Evolutionary conservation across 192 early-diverging fungal genomes (phyloP).

Genomic region (Piromyces sp.): DNA sequence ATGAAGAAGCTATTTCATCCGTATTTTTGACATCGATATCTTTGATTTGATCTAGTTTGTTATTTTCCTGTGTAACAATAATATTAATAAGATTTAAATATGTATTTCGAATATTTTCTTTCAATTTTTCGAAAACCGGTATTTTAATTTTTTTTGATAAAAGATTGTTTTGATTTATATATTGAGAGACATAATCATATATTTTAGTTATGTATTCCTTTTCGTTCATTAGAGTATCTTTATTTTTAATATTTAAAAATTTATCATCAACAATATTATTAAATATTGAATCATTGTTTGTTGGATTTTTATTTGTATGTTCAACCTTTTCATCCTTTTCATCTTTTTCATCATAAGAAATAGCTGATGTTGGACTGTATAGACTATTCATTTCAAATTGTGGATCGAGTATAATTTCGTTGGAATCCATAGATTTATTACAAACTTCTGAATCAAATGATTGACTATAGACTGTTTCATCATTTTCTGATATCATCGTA

Average conservation of each 20-base stretch:
- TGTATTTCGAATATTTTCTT: not conserved
- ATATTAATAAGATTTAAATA: not conserved
- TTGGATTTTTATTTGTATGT: not conserved
- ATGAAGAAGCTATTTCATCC: not conserved
- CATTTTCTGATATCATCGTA: not conserved
- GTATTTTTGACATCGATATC: not conserved
- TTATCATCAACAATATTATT: not conserved
- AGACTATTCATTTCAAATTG: not conserved
- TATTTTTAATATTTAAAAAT: not conserved
- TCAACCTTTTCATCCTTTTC: not conserved
- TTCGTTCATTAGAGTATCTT: not conserved
- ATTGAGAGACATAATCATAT: not conserved
- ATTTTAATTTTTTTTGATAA: not conserved
- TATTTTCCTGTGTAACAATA: not conserved
- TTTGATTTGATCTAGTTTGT: not conserved
- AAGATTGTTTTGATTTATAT: not conserved
- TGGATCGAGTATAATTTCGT: not conserved
- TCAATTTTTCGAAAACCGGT: not conserved
- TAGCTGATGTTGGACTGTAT: not conserved
- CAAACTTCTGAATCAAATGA: not conserved
- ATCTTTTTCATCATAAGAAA: not conserved
- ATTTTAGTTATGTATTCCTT: not conserved
- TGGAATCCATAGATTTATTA: not conserved
- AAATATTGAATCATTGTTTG: not conserved
- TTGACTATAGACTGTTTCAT: not conserved